Evolutionary conservation across 1,139 yeast genomes (phyloP), one percentile per base, ranked within the genome.

Genomic region (Candida buenavistaensis): DNA sequence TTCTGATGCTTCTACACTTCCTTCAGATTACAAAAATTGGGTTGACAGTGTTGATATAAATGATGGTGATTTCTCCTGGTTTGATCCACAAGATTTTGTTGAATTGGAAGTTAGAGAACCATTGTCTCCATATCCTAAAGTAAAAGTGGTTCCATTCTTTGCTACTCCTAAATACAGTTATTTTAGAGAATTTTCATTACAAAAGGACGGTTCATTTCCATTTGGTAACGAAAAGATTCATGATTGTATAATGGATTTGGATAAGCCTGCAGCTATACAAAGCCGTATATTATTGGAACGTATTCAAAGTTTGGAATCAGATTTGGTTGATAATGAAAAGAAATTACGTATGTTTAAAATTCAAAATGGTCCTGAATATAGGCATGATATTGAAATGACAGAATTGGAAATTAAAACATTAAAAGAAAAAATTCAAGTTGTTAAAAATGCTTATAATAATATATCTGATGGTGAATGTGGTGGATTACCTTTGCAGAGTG

Each of bases 151-250:
- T 13, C 94, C 95, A 1, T 67, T 90, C 46, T 70, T 86, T 39
- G 77, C 66, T 45, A 68, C 95, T 0, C 96, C 97, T 0, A 72
- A 82, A 38, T 82, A 88, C 55, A 73, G 83, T 17, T 90, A 88
- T 56, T 75, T 81, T 46, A 71, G 95, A 37, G 85, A 84, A 40
- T 69, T 58, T 41, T 54, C 64, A 20, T 69, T 76, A 2, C 68
- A 71, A 23, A 68, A 72, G 26, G 66, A 70, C 16, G 76, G 81
- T 7, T 65, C 61, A 0, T 77, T 54, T 51, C 88, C 88, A 15
- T 86, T 86, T 64, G 92, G 94, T 3, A 57, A 65, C 23, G 89
- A 83, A 48, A 59, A 64, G 1, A 72, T 83, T 13, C 96, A 89
- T 50, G 59, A 68, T 13, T 90, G 97, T 57, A 57, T 75, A 27